Evolutionary conservation across 345 rosid genomes (phyloP), one percentile per base, ranked within the genome.

Genomic region (Citrus hindsii): DNA sequence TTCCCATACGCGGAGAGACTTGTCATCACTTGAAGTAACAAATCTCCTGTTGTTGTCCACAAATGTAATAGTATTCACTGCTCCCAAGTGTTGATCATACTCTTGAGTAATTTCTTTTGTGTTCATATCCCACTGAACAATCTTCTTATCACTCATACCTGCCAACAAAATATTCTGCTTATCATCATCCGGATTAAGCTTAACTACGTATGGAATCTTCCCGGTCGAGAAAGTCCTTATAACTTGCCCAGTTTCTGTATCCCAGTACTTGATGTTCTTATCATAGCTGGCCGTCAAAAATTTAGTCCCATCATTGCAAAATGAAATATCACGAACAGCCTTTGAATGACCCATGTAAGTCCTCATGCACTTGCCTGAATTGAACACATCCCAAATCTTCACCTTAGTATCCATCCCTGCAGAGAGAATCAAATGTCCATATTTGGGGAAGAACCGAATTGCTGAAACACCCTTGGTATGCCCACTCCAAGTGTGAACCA

Each of bases 41-140:
- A 96, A 96, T 77, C 99, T 92, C 86, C 99, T 84, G 79, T 94
- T 96, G 62, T 94, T 89, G 79, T 96, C 98, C 32, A 96, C 98
- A 88, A 96, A 96, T 13, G 99, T 94, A 76, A 96, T 96, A 13
- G 98, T 94, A 82, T 96, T 94, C 75, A 96, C 99, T 0, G 98
- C 97, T 32, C 97, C 97, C 82, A 93, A 85, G 71, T 91, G 97
- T 85, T 91, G 97, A 83, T 92, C 97, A 80, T 92, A 92, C 84
- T 90, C 94, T 73, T 92, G 99, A 0, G 98, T 94, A 32, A 96
- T 89, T 87, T 96, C 93, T 76, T 97, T 97, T 0, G 94, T 71
- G n/a, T 91, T 92, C 84, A 96, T 92, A 88, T 96, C 99, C 99
- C 99, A 96, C 83, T 96, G 99, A 71, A 94, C 98, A 65, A 96